Conservation (phyloP, 2,329 filamentous ascomycete genomes). For the Albifimbria verrucaria region DNA sequence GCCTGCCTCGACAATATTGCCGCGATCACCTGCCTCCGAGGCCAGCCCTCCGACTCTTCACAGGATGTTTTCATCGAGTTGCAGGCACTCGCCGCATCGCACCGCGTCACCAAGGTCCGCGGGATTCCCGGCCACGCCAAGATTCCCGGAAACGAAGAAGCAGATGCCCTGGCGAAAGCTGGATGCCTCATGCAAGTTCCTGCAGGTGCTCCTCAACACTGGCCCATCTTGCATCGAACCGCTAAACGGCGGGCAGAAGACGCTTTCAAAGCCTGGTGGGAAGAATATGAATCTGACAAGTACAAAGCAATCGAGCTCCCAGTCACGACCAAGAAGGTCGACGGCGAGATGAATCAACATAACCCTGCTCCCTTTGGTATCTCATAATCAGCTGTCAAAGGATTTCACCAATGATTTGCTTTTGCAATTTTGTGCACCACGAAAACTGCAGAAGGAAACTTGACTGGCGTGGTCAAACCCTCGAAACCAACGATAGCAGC, state of each 20-base stretch:
- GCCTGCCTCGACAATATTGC: neutral
- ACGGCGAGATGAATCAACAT: too few species aligned
- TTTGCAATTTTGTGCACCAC: too few species aligned
- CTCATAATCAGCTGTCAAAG: too few species aligned
- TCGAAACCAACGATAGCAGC: too few species aligned
- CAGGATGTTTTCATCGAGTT: neutral
- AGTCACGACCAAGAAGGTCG: neutral
- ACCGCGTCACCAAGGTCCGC: neutral
- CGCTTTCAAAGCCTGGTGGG: conserved; percentile 5
- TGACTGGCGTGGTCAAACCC: too few species aligned
- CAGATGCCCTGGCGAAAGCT: neutral
- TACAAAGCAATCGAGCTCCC: neutral
- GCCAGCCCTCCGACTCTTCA: neutral
- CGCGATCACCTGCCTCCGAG: neutral
- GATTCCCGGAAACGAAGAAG: neutral
- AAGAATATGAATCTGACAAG: conserved; percentile 1
- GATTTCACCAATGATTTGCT: too few species aligned
- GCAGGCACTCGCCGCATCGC: neutral
- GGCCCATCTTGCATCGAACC: neutral
- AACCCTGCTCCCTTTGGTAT: too few species aligned
- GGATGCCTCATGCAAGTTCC: neutral
- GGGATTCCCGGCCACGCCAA: neutral
- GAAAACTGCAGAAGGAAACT: too few species aligned
- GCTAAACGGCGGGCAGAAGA: neutral
- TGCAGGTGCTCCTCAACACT: neutral